Evolutionary conservation across 306 rosid species (phyloP).

Genomic region (Vigna nakashimae): DNA sequence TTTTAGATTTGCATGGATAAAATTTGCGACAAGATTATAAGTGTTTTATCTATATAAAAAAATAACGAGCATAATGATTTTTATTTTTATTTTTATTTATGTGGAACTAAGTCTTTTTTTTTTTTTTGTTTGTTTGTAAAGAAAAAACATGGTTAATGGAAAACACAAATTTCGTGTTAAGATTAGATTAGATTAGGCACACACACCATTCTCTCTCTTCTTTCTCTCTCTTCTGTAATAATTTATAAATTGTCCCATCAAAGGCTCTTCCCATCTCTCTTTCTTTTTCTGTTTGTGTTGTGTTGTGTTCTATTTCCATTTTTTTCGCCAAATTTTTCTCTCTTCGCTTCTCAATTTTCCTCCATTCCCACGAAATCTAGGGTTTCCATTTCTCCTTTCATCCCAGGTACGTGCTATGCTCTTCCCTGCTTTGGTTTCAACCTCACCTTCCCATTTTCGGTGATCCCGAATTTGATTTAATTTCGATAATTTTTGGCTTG

Average conservation of each 20-base stretch:
- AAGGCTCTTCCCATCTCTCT: conserved; percentile 42
- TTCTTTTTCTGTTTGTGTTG: conserved; percentile 32
- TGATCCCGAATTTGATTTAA: conserved; percentile 48
- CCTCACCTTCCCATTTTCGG: conserved; percentile 17
- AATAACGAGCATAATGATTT: neutral
- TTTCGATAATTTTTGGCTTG: conserved; percentile 13
- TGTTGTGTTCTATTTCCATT: conserved; percentile 28
- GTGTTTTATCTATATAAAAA: neutral
- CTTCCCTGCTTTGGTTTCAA: conserved; percentile 49
- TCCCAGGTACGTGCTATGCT: conserved; percentile 56
- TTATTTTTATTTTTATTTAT: too few species aligned
- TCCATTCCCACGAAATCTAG: conserved; percentile 42
- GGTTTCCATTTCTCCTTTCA: conserved; percentile 41
- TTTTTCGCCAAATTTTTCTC: conserved; percentile 26
- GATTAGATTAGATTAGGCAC: conserved; percentile 39
- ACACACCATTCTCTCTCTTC: conserved; percentile 24
- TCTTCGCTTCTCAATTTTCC: conserved; percentile 33
- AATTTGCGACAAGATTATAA: neutral
- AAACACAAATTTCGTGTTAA: conserved; percentile 26
- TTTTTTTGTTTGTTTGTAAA: neutral
- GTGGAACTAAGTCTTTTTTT: neutral
- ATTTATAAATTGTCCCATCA: conserved; percentile 51
- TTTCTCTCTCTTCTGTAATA: conserved; percentile 48
- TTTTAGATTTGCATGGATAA: neutral
- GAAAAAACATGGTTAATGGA: conserved; percentile 8